Evolutionary conservation across 345 rosid species (phyloP).

Genomic region (Acer saccharum): DNA sequence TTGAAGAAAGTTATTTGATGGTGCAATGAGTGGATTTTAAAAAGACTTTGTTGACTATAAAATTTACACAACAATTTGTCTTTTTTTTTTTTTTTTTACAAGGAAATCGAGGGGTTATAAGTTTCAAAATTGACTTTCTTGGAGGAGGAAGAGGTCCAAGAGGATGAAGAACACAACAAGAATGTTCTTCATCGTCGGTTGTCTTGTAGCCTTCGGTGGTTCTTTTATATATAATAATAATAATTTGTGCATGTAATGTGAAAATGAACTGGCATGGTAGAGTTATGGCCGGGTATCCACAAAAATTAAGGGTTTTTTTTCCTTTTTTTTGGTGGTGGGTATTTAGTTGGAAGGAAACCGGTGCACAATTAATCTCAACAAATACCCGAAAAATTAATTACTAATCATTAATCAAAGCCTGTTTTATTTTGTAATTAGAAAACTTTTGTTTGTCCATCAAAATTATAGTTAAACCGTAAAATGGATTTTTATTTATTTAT

Average conservation of each 20-base stretch:
- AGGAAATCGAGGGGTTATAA: neutral
- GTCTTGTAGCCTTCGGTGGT: neutral
- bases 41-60: too few relatives aligned
- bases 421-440: too few relatives aligned
- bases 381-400: too few relatives aligned
- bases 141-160: neutral
- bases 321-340: neutral
- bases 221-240: too few relatives aligned
- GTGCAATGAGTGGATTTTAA: slow-evolving; percentile 6
- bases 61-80: neutral
- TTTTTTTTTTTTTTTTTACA: neutral
- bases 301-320: slow-evolving; percentile 23
- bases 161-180: neutral
- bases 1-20: neutral
- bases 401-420: too few relatives aligned
- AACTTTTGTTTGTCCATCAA: neutral
- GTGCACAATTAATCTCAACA: too few relatives aligned
- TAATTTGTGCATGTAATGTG: slow-evolving; percentile 10
- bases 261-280: neutral
- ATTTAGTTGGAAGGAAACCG: neutral
- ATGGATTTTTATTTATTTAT: too few relatives aligned
- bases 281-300: slow-evolving; percentile 16
- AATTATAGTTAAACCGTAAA: neutral
- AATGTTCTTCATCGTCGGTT: neutral
- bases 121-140: slow-evolving; percentile 25